These are phyloP conservation scores for Rehmannia glutinosa DNA, from an alignment of 257 asterid species.

Conservation along the genomic window DNA sequence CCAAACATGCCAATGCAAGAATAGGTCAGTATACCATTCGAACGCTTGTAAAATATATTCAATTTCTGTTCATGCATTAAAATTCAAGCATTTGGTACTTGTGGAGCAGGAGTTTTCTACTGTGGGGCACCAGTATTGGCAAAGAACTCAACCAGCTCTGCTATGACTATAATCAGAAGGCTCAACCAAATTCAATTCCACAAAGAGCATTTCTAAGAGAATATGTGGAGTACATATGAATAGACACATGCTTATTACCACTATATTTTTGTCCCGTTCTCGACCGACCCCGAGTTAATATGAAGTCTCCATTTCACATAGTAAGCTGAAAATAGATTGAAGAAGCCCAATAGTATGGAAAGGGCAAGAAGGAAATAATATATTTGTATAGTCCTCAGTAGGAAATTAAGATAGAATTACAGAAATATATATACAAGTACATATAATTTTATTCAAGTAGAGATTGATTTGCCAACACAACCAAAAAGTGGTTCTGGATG, in stretches of 20 bases:
- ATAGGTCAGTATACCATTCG: conserved; percentile 46
- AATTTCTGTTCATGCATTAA: background rate
- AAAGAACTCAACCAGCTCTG: conserved; percentile 79
- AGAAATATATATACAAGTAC: conserved; percentile 23
- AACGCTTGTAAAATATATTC: background rate
- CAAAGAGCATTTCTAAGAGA: conserved; percentile 75
- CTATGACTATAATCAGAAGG: conserved; percentile 80
- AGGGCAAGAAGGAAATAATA: conserved; percentile 12
- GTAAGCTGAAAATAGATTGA: background rate
- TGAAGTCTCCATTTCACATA: conserved; percentile 4
- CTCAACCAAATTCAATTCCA: conserved; percentile 85
- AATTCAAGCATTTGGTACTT: background rate
- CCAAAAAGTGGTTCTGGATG: conserved; percentile 24
- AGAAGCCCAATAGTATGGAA: background rate
- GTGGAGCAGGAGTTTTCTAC: conserved; percentile 89
- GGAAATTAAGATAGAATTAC: conserved; percentile 20
- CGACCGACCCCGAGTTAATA: conserved; percentile 1
- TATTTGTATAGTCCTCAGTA: conserved; percentile 34
- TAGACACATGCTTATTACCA: conserved; percentile 4
- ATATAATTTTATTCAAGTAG: conserved; percentile 15
- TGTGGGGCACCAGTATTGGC: conserved; percentile 88
- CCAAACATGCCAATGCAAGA: conserved; percentile 92
- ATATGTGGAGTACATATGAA: background rate
- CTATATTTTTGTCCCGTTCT: conserved; percentile 18
- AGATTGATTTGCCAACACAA: conserved; percentile 25